Base-by-base conservation (phyloP, 805 yeast species). In the Zygoascus flipseniorum region DNA sequence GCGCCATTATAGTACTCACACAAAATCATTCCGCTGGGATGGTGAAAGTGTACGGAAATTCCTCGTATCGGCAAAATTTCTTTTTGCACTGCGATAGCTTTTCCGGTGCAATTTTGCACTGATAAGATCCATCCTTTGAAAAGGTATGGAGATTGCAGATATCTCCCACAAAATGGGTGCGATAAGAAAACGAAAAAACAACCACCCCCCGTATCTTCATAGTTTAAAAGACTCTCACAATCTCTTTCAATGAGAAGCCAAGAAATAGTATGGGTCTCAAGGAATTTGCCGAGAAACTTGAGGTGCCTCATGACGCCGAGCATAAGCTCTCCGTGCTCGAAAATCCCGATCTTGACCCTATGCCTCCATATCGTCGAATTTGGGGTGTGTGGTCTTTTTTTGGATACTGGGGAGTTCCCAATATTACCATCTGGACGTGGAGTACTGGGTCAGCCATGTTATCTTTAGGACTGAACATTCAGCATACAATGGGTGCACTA, bases 391-490 rank as follows among this genome's bases (percentile, higher is more conserved):
- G 54, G 51, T 51, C 58, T 8, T 49, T 53, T 49, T 49, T 58
- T 43, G 52, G 57, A 23, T 55, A 48, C 52, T 58, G 60, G 60
- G 58, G 58, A 51, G 43, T 51, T 26, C 59, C 54, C n/a, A 47
- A 53, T 1, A 69, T 77, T 50, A 68, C 76, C 49, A 72, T 76
- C 54, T 69, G 75, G 16, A 74, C 79, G 6, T 73, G 76, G 76
- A 58, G 73, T 16, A 67, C 75, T 50, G 80, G 77, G 1, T 65
- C 76, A 8, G 69, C 81, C 1, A 68, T 78, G 9, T 57, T 78
- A 8, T 57, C 71, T 5, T 65, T 74, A 8, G 82, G 82, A 1
- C 63, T 77, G 52, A 69, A 72, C 42, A 75, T 76, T 45, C 68
- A 73, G 5, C 75, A 76, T 49, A 61, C 77, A 1, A 72, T 76